Evolutionary conservation across 2,329 filamentous ascomycete species (phyloP).

Genomic region (Microdochium nivale): DNA sequence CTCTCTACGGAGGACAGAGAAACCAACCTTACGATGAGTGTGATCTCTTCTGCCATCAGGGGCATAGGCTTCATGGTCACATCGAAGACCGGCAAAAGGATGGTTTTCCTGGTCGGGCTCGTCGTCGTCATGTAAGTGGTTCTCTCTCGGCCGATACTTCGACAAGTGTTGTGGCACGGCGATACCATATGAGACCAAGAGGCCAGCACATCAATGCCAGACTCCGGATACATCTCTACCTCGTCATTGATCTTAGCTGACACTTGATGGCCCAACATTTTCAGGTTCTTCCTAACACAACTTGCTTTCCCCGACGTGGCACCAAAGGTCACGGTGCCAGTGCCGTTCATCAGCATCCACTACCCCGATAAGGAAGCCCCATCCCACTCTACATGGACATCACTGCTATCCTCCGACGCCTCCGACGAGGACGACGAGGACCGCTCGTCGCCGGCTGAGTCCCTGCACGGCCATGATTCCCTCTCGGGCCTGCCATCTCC

Average conservation of each 20-base stretch:
- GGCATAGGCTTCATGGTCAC: not conserved
- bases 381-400: not conserved
- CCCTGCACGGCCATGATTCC: not conserved
- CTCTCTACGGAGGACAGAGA: not conserved
- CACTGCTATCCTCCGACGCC: not conserved
- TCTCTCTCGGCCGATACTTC: not conserved
- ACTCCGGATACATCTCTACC: not conserved
- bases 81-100: not conserved
- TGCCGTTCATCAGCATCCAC: not conserved
- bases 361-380: not conserved
- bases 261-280: no score
- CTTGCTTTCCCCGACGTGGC: not conserved
- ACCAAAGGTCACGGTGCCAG: not conserved
- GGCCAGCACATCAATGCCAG: not conserved
- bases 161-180: not conserved
- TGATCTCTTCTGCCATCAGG: not conserved
- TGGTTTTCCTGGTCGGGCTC: not conserved
- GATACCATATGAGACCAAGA: not conserved
- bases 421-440: not conserved
- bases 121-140: not conserved
- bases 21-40: not conserved
- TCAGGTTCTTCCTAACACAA: not conserved
- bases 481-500: slow-evolving; percentile 7
- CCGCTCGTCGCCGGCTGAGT: not conserved
- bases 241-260: not conserved